Evolutionary conservation across 2,329 filamentous ascomycete genomes (phyloP).

Genomic region (Aspergillus sp.): DNA sequence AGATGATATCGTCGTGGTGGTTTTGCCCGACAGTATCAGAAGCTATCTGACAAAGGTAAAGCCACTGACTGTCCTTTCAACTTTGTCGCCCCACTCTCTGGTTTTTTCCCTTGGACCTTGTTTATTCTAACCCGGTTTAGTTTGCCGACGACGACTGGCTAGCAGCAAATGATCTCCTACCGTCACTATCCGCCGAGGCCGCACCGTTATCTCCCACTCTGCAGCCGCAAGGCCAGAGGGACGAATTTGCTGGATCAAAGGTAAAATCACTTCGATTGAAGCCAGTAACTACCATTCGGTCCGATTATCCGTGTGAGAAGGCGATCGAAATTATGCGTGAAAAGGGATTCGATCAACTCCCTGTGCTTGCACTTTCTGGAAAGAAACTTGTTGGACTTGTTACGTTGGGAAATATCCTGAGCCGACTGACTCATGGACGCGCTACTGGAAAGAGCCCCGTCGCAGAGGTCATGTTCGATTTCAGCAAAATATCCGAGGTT

Average conservation of each 20-base stretch:
- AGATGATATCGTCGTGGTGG: slow-evolving; percentile 82
- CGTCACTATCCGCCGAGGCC: slow-evolving; percentile 49
- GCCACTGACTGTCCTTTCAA: not conserved
- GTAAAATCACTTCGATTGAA: slow-evolving; percentile 82
- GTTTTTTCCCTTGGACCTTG: not conserved
- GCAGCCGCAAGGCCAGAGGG: slow-evolving; percentile 41
- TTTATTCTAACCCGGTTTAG: slow-evolving; percentile 28
- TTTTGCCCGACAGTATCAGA: slow-evolving; percentile 92
- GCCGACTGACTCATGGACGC: slow-evolving; percentile 79
- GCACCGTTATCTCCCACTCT: slow-evolving; percentile 26
- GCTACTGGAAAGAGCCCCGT: slow-evolving; percentile 71
- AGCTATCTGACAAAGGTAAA: slow-evolving; percentile 85
- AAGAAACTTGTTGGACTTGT: slow-evolving; percentile 82
- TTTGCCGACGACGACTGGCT: slow-evolving; percentile 99
- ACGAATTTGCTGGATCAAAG: slow-evolving; percentile 73
- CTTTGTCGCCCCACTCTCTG: no score
- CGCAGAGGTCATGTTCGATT: slow-evolving; percentile 93
- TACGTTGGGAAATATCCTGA: slow-evolving; percentile 89
- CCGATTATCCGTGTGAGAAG: slow-evolving; percentile 68
- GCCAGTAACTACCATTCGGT: slow-evolving; percentile 80
- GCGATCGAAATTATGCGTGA: slow-evolving; percentile 98
- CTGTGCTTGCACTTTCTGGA: slow-evolving; percentile 69
- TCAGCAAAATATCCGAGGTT: slow-evolving; percentile 79
- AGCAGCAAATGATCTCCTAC: slow-evolving; percentile 87
- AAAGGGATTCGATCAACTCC: slow-evolving; percentile 95